Conservation (phyloP, 441 rosid genomes). For the Gossypium gossypioides region DNA sequence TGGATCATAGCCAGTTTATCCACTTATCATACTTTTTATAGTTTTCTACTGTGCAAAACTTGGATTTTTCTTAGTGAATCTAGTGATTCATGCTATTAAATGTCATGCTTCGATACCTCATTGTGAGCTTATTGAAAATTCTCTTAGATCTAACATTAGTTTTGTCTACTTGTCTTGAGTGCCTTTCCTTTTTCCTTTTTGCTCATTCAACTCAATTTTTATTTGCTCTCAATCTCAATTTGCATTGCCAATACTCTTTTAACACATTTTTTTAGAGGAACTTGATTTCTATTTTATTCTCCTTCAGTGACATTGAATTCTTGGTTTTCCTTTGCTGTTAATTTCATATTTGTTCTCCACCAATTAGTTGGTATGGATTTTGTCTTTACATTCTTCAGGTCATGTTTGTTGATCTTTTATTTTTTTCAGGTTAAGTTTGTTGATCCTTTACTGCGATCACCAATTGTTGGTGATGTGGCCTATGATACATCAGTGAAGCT, state of each 20-base stretch:
- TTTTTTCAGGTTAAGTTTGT: conserved; percentile 71
- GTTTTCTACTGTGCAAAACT: not conserved
- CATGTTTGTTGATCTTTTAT: not conserved
- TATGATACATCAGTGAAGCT: conserved; percentile 83
- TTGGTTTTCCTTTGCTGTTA: not conserved
- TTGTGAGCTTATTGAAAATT: not conserved
- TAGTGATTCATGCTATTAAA: not conserved
- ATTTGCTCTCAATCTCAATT: not conserved
- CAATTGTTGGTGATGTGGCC: conserved; percentile 68
- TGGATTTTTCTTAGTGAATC: not conserved
- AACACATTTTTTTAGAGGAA: not conserved
- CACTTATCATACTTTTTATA: not conserved
- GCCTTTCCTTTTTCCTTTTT: not conserved
- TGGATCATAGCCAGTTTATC: not conserved
- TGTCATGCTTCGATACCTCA: not conserved
- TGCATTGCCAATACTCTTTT: not conserved
- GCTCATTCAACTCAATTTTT: not conserved
- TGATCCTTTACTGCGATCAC: conserved; percentile 78
- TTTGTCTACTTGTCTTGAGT: not conserved
- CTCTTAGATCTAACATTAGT: not conserved
- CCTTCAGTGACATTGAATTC: not conserved
- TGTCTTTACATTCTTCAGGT: not conserved
- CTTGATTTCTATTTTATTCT: not conserved
- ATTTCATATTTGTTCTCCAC: not conserved
- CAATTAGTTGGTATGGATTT: not conserved